These are phyloP conservation scores for Candida vaughaniae DNA, from an alignment of 805 yeast genomes.

Conservation along the genomic window DNA sequence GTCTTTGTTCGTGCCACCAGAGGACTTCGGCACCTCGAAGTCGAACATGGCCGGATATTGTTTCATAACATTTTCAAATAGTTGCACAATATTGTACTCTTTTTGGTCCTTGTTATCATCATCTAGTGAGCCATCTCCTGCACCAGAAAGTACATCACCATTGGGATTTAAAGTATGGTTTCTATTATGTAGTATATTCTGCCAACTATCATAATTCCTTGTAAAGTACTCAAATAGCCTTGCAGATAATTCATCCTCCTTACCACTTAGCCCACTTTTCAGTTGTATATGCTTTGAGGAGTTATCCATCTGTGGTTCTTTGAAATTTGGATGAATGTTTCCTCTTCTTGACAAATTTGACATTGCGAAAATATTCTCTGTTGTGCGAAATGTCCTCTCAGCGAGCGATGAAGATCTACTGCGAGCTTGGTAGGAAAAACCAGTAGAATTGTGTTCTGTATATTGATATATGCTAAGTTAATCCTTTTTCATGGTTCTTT, in stretches of 20 bases:
- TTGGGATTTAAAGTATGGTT: neutral
- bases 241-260: neutral
- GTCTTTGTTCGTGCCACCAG: too few species aligned
- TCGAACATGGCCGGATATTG: neutral
- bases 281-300: neutral
- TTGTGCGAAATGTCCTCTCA: too few species aligned
- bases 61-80: neutral
- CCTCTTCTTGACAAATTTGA: too few species aligned
- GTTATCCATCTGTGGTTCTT: too few species aligned
- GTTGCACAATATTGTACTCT: neutral
- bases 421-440: too few species aligned
- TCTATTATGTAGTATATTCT: conserved; percentile 24
- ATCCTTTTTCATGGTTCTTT: conserved; percentile 79
- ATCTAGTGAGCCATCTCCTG: neutral
- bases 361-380: too few species aligned
- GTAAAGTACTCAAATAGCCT: conserved; percentile 30
- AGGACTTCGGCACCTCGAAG: neutral
- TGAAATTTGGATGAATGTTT: too few species aligned
- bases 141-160: neutral
- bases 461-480: too few species aligned
- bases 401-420: too few species aligned
- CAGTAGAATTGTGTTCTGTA: too few species aligned
- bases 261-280: neutral
- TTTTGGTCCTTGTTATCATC: neutral
- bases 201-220: conserved; percentile 41